Conservation (phyloP, 495 filamentous ascomycete genomes). For the Penicillium tannophilum region DNA sequence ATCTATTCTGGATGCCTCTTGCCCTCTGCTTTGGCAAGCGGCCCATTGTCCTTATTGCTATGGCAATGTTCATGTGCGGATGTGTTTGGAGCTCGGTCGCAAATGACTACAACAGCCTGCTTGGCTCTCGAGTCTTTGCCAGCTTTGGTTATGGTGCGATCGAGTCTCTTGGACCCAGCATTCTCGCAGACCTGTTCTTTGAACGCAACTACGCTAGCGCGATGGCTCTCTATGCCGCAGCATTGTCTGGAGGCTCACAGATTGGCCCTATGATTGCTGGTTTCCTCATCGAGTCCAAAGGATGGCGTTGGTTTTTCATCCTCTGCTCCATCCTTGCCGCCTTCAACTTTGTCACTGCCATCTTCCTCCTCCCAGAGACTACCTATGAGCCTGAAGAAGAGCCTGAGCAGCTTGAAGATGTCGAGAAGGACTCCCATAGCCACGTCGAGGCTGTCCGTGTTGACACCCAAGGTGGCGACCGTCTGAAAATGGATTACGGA, state of each 20-base stretch:
- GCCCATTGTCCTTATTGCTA: conserved; percentile 44
- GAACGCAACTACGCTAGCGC: conserved; percentile 44
- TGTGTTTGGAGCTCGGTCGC: conserved; percentile 39
- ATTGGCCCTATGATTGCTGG: conserved; percentile 36
- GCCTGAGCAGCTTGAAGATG: conserved; percentile 13
- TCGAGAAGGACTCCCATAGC: conserved; percentile 18
- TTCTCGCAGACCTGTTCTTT: conserved; percentile 42
- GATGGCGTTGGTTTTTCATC: conserved; percentile 41
- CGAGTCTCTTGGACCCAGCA: conserved; percentile 41
- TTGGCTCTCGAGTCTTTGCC: conserved; percentile 34
- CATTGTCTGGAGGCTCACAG: conserved; percentile 40
- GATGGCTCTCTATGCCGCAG: conserved; percentile 41
- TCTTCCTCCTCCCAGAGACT: conserved; percentile 36
- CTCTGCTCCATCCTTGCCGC: conserved; percentile 34
- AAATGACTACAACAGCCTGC: conserved; percentile 30
- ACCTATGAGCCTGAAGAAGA: conserved; percentile 29
- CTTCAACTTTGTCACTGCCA: conserved; percentile 31
- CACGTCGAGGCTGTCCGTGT: conserved; percentile 25
- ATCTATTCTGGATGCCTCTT: conserved; percentile 53
- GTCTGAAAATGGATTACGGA: conserved; percentile 20
- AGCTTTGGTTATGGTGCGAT: conserved; percentile 40
- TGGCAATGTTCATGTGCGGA: conserved; percentile 39
- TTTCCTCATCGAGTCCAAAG: conserved; percentile 31
- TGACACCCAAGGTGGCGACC: conserved; percentile 16
- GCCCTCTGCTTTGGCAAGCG: conserved; percentile 53